Evolutionary conservation across 164 flowering plant species (phyloP), one percentile per base, ranked within the genome.

Genomic region (Platanus orientalis): DNA sequence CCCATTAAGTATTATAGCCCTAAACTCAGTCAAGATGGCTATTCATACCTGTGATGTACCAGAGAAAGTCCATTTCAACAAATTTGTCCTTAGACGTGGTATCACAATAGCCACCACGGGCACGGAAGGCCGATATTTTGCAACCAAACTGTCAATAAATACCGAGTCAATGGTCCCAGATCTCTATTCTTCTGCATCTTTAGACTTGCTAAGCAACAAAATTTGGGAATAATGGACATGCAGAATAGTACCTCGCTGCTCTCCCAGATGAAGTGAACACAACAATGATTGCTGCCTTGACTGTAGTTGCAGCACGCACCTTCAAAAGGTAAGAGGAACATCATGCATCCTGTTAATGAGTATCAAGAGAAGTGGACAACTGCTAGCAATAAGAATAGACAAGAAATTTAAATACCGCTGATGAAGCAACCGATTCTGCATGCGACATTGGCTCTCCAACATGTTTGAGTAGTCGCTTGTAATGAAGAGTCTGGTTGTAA

Each of bases 381-480:
- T 39, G 26, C 21, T 14, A 53, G 25, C 2, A 12, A 55, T 28
- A 49, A 26, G 13, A 62, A 32, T 19, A 49, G 44, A 40, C 21
- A 45, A 64, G 30, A 64, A 6, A 49, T n/a, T 52, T 24, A 20
- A 42, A 29, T 81, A 81, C 85, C 81, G 81, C 85, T 45, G 85
- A 79, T 69, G 83, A 79, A 59, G 85, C 83, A 65, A 81, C 81
- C 26, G 83, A 73, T 72, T 81, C 85, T 25, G 73, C 78, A 64
- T 79, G 78, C 23, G 76, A 67, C 83, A 79, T 75, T 34, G 81
- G 81, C 56, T 77, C 81, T 69, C 76, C 75, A 66, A 66, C 79
- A 63, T 71, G 58, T 47, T 66, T 77, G 57, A 44, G 47, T 44
- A 75, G 68, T 65, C 66, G 74, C 69, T 77, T 81, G 71, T 67